Percentiles rank a stretch among this genome's conserved stretches.
Evolutionary conservation across 768 basidiomycete genomes (phyloP).

Genomic region (Mrakia hoshinonis): DNA sequence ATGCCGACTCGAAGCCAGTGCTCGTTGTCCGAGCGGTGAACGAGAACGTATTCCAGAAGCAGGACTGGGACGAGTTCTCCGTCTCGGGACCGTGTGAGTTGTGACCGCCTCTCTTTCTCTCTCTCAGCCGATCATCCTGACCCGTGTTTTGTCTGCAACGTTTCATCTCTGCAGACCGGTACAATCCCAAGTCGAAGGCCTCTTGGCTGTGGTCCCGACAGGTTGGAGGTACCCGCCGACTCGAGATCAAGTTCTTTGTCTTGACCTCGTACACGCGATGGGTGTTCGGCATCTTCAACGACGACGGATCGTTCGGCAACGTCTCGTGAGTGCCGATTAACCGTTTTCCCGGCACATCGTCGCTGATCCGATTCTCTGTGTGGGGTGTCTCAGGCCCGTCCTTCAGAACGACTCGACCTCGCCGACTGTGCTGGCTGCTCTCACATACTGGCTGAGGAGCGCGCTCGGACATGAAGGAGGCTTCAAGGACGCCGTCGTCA

Average conservation of each 20-base stretch:
- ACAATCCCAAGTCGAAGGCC: conserved; percentile 41
- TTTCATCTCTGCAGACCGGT: conserved; percentile 32
- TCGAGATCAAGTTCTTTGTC: conserved; percentile 38
- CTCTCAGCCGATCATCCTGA: background rate
- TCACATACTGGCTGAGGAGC: conserved; percentile 40
- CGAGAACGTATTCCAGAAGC: conserved; percentile 37
- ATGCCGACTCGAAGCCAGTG: conserved; percentile 1
- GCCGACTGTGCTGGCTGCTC: conserved; percentile 36
- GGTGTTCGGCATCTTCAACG: conserved; percentile 40
- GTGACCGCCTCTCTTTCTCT: background rate
- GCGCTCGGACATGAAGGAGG: conserved; percentile 33
- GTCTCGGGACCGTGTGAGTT: conserved; percentile 31
- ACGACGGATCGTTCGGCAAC: conserved; percentile 30
- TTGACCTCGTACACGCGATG: conserved; percentile 40
- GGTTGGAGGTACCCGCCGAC: conserved; percentile 36
- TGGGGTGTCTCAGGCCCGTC: conserved; percentile 33
- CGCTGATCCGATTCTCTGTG: too few species aligned
- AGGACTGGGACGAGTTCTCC: conserved; percentile 41
- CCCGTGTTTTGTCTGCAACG: background rate
- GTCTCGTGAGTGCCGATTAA: conserved; percentile 7
- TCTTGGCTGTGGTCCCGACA: conserved; percentile 42
- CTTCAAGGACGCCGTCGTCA: conserved; percentile 30
- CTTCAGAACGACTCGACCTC: conserved; percentile 28
- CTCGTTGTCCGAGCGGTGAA: conserved; percentile 41
- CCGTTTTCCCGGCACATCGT: background rate